Conservation (phyloP, 257 asterid genomes). For the Perilla frutescens region DNA sequence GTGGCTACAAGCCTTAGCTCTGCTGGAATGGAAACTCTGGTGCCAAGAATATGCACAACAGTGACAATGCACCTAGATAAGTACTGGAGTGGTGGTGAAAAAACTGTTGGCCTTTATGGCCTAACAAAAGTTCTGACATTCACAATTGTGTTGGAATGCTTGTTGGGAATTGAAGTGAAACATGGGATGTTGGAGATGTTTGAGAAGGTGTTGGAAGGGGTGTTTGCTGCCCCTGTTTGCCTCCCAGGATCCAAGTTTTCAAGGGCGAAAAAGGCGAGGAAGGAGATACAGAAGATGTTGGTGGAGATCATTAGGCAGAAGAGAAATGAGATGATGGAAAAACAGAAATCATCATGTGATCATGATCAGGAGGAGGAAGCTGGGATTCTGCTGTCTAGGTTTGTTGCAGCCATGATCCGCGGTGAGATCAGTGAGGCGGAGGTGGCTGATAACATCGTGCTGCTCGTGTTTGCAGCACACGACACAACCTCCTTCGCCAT, state of each 20-base stretch:
- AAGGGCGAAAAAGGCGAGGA: slow-evolving; percentile 73
- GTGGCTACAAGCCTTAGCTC: slow-evolving; percentile 65
- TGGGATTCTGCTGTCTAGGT: slow-evolving; percentile 54
- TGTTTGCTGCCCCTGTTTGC: slow-evolving; percentile 58
- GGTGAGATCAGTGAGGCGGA: slow-evolving; percentile 78
- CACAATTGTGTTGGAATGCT: slow-evolving; percentile 71
- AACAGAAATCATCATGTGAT: background rate
- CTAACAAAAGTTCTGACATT: slow-evolving; percentile 63
- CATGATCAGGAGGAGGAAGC: slow-evolving; percentile 38
- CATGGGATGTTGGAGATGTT: slow-evolving; percentile 60
- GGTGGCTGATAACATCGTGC: slow-evolving; percentile 77
- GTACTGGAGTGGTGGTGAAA: slow-evolving; percentile 48
- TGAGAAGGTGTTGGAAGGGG: slow-evolving; percentile 84
- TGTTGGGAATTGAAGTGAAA: slow-evolving; percentile 67
- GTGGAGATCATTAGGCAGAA: slow-evolving; percentile 55
- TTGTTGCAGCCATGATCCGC: slow-evolving; percentile 63
- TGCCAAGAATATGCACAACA: slow-evolving; percentile 66
- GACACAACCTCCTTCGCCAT: slow-evolving; percentile 93
- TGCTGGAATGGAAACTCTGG: slow-evolving; percentile 54
- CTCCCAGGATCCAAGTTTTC: slow-evolving; percentile 75
- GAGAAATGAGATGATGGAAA: slow-evolving; percentile 56
- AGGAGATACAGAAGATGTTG: slow-evolving; percentile 57
- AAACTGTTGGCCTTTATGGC: slow-evolving; percentile 51
- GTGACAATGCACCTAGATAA: slow-evolving; percentile 50
- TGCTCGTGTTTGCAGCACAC: slow-evolving; percentile 90